A percentile compares a stretch with the other conserved stretches of the same genome.
These are phyloP conservation scores for Paracorniculantispora psalliotae DNA, from an alignment of 2,329 filamentous ascomycete species.

Conservation along the genomic window DNA sequence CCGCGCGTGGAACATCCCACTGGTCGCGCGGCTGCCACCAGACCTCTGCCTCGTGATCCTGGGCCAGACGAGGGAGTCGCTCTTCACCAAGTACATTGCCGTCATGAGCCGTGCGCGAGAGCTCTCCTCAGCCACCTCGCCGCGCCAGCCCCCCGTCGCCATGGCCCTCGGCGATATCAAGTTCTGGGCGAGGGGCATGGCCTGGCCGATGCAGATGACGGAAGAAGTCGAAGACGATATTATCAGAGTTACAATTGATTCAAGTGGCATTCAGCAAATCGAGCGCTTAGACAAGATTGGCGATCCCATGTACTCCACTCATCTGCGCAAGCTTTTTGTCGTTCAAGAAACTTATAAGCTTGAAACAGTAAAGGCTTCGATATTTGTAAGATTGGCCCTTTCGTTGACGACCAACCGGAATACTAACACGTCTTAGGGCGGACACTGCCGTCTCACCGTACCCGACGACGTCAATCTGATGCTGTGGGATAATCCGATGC, in stretches of 20 bases:
- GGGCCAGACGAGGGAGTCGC: background rate
- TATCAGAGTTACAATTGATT: conserved; percentile 2
- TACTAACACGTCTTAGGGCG: background rate
- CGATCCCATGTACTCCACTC: background rate
- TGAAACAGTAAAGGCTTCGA: background rate
- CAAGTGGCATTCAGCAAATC: conserved; percentile 5
- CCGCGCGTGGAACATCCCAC: background rate
- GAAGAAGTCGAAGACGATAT: background rate
- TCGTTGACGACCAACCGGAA: background rate
- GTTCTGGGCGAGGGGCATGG: conserved; percentile 4
- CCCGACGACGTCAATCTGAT: background rate
- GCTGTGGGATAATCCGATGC: conserved; percentile 2
- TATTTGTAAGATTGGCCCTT: background rate
- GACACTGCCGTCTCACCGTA: conserved; percentile 1
- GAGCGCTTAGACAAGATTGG: background rate
- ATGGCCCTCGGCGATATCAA: background rate
- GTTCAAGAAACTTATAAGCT: conserved; percentile 1
- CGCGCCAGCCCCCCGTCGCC: background rate
- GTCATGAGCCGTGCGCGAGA: conserved; percentile 2
- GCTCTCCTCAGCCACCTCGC: background rate
- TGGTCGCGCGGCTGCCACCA: background rate
- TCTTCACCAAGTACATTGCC: conserved; percentile 5
- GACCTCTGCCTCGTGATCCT: conserved; percentile 5
- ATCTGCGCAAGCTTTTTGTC: conserved; percentile 1
- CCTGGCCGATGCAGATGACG: background rate